Conservation (phyloP, 257 asterid species). For the Penstemon newberryi region DNA sequence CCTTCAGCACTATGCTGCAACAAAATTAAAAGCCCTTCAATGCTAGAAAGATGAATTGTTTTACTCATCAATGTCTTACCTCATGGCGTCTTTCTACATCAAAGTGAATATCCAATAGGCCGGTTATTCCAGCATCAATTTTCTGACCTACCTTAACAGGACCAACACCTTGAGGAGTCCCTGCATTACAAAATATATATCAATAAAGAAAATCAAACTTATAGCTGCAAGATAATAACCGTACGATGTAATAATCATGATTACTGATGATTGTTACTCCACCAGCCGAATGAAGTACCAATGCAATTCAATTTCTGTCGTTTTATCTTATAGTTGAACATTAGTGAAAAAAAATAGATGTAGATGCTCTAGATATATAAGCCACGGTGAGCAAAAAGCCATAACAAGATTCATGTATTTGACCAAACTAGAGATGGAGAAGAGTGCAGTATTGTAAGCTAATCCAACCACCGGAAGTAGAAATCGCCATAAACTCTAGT, state of each 20-base stretch:
- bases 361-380: not conserved
- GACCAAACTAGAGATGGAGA: not conserved
- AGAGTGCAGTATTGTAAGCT: not conserved
- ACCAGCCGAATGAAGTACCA: conserved; percentile 1
- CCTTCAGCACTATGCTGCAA: conserved; percentile 7
- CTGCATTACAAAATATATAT: conserved; percentile 40
- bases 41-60: not conserved
- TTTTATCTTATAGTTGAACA: not conserved
- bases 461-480: not conserved
- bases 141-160: conserved; percentile 84
- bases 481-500: conserved; percentile 7
- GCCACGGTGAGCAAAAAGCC: not conserved
- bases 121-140: conserved; percentile 91
- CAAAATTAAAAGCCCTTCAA: not conserved
- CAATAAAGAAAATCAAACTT: not conserved
- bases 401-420: not conserved
- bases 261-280: not conserved
- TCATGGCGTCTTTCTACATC: conserved; percentile 62
- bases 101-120: conserved; percentile 67
- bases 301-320: not conserved
- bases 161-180: conserved; percentile 92
- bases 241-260: not conserved
- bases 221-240: not conserved
- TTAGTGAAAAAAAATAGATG: not conserved
- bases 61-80: conserved; percentile 30